Base-by-base conservation (phyloP, 306 rosid genomes). In the Sesbania bispinosa region DNA sequence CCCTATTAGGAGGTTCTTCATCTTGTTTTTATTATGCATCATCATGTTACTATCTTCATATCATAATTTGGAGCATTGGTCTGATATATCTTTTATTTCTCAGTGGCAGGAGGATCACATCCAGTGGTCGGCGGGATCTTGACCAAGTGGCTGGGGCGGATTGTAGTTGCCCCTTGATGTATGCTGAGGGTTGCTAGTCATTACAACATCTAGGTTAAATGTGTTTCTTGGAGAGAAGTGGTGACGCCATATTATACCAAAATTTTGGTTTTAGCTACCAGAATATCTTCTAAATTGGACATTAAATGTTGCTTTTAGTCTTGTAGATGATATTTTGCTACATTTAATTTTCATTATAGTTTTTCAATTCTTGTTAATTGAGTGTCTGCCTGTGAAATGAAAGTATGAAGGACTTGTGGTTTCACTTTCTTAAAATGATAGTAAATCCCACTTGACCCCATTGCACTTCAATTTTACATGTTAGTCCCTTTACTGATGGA, bases 61-160 rank as follows among this genome's bases (percentile, higher is more conserved):
- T 69, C 33, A 62, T 16, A n/a, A 18, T 20, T 32, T 29, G 18
- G 5, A 24, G 50, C 13, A 35, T 64, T 43, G 29, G 21, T 46
- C 39, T 64, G 30, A 63, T 5, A 35, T 21, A 7, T 24, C 29
- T 54, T n/a, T 45, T 19, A n/a, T 24, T 2, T 62, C 7, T 64
- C 78, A 71, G 82, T 45, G 82, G 82, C 62, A 71, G 82, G 74
- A 78, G 54, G 64, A 78, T 78, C 33, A 78, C 82, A 71, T 78
- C 82, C 7, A 78, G 54, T 46, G 82, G 82, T 33, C 20, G 50
- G 11, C 21, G 78, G 16, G 82, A 78, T 71, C 82, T 78, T 13
- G 82, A 78, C 74, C 82, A 78, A 57, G 82, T 78, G 15, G 82
- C 82, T 8, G 82, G 82, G 8, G 2, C n/a, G 82, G 38, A 78